Percentiles rank a stretch among this genome's conserved stretches.
These are phyloP conservation scores for Pichia sp. DNA, from an alignment of 1,139 yeast species.

Conservation along the genomic window DNA sequence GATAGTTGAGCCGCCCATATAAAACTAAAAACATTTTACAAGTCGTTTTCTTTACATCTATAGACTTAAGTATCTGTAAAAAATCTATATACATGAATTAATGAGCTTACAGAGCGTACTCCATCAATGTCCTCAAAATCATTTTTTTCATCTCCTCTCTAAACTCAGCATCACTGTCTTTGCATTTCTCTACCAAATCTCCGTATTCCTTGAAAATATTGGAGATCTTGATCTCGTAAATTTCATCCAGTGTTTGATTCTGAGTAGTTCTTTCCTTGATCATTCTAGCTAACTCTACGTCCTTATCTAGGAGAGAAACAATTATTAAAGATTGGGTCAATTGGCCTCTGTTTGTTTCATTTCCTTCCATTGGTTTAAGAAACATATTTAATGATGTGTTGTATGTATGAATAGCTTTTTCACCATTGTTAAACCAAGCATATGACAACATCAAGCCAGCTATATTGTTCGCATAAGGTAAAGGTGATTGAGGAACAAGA, in stretches of 20 bases:
- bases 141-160: constrained; percentile 16
- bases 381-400: constrained; percentile 34
- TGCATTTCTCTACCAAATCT: constrained; percentile 31
- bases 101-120: constrained; percentile 15
- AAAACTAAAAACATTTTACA: too few species aligned
- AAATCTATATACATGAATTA: neutral
- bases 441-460: constrained; percentile 43
- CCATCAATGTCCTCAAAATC: constrained; percentile 17
- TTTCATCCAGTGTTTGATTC: constrained; percentile 36
- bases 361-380: constrained; percentile 16
- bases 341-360: constrained; percentile 39
- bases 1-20: too few species aligned
- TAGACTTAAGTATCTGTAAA: too few species aligned
- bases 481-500: constrained; percentile 33
- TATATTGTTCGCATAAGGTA: constrained; percentile 34
- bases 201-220: constrained; percentile 50
- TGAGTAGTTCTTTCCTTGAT: constrained; percentile 50
- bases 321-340: constrained; percentile 49
- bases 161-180: constrained; percentile 11
- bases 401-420: constrained; percentile 42
- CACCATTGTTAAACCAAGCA: constrained; percentile 37
- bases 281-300: constrained; percentile 56
- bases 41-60: too few species aligned
- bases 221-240: constrained; percentile 40
- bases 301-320: constrained; percentile 42